phyloP scores from a whole-genome alignment of 371 early-diverging fungal species.

The Batrachochytrium dendrobatidis region DNA sequence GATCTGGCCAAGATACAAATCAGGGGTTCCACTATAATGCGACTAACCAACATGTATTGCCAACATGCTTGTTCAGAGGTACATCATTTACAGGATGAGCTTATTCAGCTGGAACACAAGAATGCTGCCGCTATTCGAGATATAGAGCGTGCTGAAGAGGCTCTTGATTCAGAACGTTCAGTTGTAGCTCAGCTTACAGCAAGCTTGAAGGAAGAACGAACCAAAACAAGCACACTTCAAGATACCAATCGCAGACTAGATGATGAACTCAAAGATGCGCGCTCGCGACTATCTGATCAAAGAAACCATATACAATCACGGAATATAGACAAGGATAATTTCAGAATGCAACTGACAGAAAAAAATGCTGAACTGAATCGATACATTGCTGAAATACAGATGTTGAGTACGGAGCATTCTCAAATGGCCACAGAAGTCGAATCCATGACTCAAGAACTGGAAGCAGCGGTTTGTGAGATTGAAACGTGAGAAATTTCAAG shows the following conservation, averaged over 20 bases:
- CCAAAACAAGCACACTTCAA: constrained; percentile 10
- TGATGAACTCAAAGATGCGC: constrained; percentile 27
- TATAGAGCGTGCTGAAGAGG: constrained; percentile 24
- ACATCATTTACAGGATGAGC: constrained; percentile 7
- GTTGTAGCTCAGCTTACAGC: constrained; percentile 15
- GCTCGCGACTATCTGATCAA: constrained; percentile 26
- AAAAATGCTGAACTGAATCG: constrained; percentile 38
- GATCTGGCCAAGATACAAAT: neutral
- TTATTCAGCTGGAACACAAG: constrained; percentile 9
- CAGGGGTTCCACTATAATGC: neutral
- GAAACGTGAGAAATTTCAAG: constrained; percentile 26
- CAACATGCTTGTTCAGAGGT: constrained; percentile 4
- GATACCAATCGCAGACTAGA: constrained; percentile 25
- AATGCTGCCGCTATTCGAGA: constrained; percentile 21
- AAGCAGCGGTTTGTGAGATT: constrained; percentile 35
- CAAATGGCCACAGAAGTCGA: constrained; percentile 28
- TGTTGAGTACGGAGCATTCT: constrained; percentile 26
- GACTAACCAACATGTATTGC: constrained; percentile 1
- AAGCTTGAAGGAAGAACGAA: constrained; percentile 23
- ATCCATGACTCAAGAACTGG: constrained; percentile 32
- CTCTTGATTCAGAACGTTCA: constrained; percentile 24
- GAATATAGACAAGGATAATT: constrained; percentile 31
- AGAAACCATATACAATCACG: constrained; percentile 25
- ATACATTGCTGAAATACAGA: constrained; percentile 33
- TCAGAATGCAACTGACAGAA: constrained; percentile 29